A percentile compares a stretch with the other conserved stretches of the same genome.
Conservation (phyloP, 108 stramenopile genomes). For the Aurantiochytrium sp. region DNA sequence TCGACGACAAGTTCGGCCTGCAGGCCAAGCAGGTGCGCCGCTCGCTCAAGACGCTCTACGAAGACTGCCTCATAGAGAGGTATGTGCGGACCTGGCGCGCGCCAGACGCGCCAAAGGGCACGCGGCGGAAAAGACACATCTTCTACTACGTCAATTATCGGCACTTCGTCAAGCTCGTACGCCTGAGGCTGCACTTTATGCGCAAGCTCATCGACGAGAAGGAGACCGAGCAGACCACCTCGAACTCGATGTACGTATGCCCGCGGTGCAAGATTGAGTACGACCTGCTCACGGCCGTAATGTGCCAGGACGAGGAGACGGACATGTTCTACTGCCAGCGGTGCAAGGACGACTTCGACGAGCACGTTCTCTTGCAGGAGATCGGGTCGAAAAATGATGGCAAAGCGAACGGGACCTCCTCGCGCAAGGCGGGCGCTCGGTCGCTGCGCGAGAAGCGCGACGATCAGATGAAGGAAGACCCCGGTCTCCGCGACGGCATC, state of each 20-base stretch:
- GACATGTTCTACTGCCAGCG: not conserved
- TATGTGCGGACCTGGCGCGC: not conserved
- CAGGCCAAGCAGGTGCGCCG: not conserved
- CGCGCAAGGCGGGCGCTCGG: not conserved
- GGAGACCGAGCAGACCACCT: not conserved
- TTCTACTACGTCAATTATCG: not conserved
- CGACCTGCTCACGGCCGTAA: not conserved
- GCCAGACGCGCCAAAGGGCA: not conserved
- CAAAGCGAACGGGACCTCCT: not conserved
- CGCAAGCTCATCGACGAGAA: not conserved
- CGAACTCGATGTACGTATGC: not conserved
- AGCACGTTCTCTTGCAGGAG: not conserved
- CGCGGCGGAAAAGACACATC: not conserved
- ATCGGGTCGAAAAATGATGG: not conserved
- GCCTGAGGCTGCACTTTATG: not conserved
- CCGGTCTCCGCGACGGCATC: not conserved
- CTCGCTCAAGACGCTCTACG: not conserved
- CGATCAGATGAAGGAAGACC: not conserved
- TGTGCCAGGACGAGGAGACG: not conserved
- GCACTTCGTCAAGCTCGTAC: slow-evolving; percentile 8
- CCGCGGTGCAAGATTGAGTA: slow-evolving; percentile 6
- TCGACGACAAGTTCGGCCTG: slow-evolving; percentile 1
- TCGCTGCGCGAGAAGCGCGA: not conserved
- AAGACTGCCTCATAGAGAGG: slow-evolving; percentile 6
- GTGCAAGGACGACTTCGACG: not conserved